Percentiles rank a stretch among this genome's conserved stretches.
Conservation (phyloP, 2,329 filamentous ascomycete genomes). For the Sarocladium oryzae region DNA sequence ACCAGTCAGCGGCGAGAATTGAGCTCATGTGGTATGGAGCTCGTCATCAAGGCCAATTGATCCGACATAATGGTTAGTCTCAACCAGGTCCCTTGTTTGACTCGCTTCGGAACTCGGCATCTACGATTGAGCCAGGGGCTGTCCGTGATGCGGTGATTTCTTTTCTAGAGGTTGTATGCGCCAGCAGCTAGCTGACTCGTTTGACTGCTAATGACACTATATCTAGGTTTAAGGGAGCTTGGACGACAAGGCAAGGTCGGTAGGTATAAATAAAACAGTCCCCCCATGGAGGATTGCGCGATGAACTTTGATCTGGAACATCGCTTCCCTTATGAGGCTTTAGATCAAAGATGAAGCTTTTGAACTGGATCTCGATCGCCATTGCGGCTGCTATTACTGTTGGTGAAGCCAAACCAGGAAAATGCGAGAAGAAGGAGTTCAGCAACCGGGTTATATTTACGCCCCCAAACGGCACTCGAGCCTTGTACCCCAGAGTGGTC, state of each 20-base stretch:
- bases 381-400: background rate
- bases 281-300: too few relatives aligned
- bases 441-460: background rate
- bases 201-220: too few relatives aligned
- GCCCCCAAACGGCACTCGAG: background rate
- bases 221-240: too few relatives aligned
- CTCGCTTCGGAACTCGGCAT: background rate
- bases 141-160: background rate
- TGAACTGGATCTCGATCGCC: background rate
- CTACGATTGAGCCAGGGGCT: background rate
- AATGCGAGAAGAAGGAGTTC: slow-evolving; percentile 1
- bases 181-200: too few relatives aligned
- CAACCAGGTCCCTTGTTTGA: background rate
- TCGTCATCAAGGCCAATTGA: slow-evolving; percentile 5
- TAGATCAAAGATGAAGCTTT: background rate
- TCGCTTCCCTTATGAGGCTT: background rate
- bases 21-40: background rate
- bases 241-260: too few relatives aligned
- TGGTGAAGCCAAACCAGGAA: background rate
- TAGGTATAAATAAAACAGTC: too few relatives aligned
- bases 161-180: too few relatives aligned
- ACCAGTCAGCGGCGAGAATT: background rate
- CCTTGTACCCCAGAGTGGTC: slow-evolving; percentile 3
- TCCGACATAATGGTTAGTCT: slow-evolving; percentile 4
- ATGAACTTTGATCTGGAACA: too few relatives aligned